Evolutionary conservation across 768 basidiomycete genomes (phyloP), one percentile per base, ranked within the genome.

Genomic region (Suillus discolor): DNA sequence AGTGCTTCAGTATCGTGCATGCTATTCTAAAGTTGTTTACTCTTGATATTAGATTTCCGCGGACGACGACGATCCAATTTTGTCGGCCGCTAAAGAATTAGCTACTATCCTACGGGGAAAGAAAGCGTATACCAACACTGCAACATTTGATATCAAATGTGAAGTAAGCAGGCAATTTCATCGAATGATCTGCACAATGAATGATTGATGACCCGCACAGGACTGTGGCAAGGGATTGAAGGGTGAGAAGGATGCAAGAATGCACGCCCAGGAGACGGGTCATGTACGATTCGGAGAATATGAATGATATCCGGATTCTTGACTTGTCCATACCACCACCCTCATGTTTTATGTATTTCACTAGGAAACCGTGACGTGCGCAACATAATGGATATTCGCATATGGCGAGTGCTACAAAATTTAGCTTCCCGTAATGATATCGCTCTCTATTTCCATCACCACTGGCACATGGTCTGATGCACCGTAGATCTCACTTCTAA

Each of bases 161-260:
- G 88, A 95, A 81, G 91, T 91, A 74, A 71, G 84, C 31, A n/a
- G 38, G 38, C 25, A 20, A 28, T 51, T 28, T 65, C 18, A 31
- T 60, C 18, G 18, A 60, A 39, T 55, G 60, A 31, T 62, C 57
- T 47, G 67, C 63, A 62, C 63, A 6, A 49, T 45, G 13, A 64
- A 25, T 60, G 39, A 11, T 61, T 62, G 42, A 66, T 64, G 44
- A n/a, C 31, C 39, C 49, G 64, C 64, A 62, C 54, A 94, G 88
- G 81, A 90, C 61, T 99, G 96, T 72, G 87, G 90, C 20, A 82
- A 88, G 71, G 95, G 93, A 0, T 79, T 99, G 69, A 96, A 91
- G 70, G 97, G 97, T 41, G 96, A 99, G 81, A 98, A 96, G 72
- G 96, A 89, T 66, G 97, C 97, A 1, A 86, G 93, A 42, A 85